Base-by-base conservation (phyloP, 129 eudicot species). In the Gnaphalium uliginosum region DNA sequence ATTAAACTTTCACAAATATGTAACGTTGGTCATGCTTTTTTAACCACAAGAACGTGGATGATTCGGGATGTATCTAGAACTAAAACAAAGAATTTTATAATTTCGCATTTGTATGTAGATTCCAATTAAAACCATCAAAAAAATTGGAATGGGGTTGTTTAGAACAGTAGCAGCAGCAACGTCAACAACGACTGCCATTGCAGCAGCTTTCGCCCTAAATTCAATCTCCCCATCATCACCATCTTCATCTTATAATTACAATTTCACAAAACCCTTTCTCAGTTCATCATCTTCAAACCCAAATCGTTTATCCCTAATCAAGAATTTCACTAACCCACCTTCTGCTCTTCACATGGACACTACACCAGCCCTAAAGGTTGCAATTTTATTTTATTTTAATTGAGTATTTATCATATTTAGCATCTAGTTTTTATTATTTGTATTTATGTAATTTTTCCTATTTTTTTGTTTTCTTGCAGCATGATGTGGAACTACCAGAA, bases 101-200 rank as follows among this genome's bases (percentile, higher is more conserved):
- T 21, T 56, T 22, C 61, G 10, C 61, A 56, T 56, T 18, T 56
- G 24, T 56, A 6, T 43, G 51, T 43, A 19, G 10, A 56, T 5
- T 53, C 25, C 61, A 19, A 56, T 22, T 56, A 56, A 56, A 54
- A 56, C 18, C 39, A 15, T 50, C 57, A 50, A 5, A 4, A n/a
- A 50, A 4, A 3, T 19, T 19, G 26, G 30, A 30, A 64, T 64
- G 69, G 69, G 69, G 0, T 64, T 64, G 69, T 64, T 64, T 64
- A 64, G 69, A 64, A 64, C 69, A 64, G 39, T 64, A 18, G 46
- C 69, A 64, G 37, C 21, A 64, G 69, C 30, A 29, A 64, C 69
- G 3, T 64, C 69, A 64, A 64, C 69, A 64, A 64, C 69, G 69
- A 64, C 69, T n/a, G 69, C 69, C 23, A 64, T 64, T 26, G 39